Evolutionary conservation across 2,329 filamentous ascomycete genomes (phyloP).

Genomic region (Helminthosporium solani): DNA sequence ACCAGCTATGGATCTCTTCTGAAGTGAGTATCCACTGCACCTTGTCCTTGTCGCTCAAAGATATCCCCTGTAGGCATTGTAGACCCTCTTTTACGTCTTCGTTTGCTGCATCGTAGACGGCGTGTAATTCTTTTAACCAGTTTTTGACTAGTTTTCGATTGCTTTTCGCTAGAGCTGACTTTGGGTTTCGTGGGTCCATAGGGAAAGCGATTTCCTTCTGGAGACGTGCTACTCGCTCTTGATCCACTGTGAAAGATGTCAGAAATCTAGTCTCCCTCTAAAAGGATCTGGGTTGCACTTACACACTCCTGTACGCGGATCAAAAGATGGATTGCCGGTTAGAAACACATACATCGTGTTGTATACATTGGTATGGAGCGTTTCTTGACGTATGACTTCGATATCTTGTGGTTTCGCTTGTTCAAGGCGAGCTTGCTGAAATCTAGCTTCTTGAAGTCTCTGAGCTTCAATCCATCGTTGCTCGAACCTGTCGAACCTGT

Average conservation of each 20-base stretch:
- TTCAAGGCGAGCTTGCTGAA: background rate
- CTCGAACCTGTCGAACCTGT: background rate
- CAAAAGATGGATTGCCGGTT: background rate
- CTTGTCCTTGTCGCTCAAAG: background rate
- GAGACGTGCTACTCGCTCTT: background rate
- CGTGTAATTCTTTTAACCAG: background rate
- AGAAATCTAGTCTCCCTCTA: background rate
- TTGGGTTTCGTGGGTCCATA: background rate
- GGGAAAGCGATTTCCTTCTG: background rate
- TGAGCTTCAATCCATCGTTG: background rate
- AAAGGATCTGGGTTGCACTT: background rate
- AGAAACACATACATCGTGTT: constrained; percentile 1
- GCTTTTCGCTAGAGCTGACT: background rate
- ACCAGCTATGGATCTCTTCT: background rate
- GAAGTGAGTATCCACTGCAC: constrained; percentile 1
- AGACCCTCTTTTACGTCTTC: background rate
- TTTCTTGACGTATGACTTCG: background rate
- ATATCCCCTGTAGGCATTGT: background rate
- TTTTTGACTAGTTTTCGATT: background rate
- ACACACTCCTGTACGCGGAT: background rate
- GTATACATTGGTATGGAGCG: background rate
- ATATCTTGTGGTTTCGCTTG: background rate
- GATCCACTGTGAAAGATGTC: background rate
- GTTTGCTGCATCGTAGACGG: background rate
- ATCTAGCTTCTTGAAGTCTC: background rate